Percentiles rank a stretch among this genome's conserved stretches.
phyloP scores from a whole-genome alignment of 352 stramenopile genomes.

The Phytopythium cucurbitacearum region DNA sequence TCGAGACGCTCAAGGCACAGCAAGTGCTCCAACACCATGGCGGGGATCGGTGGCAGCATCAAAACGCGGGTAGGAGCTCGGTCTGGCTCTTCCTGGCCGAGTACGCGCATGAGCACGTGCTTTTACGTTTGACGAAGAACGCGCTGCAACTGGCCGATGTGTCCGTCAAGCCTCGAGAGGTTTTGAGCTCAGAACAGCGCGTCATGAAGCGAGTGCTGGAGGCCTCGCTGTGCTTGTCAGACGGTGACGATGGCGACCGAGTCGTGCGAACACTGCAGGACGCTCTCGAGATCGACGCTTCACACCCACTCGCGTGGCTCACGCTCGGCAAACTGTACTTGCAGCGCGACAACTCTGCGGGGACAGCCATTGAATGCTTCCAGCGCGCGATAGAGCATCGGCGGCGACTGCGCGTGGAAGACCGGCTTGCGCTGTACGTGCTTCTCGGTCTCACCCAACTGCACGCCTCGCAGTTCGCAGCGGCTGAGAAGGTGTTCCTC shows the following conservation, averaged over 20 bases:
- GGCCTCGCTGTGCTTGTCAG: constrained; percentile 31
- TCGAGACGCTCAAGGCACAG: constrained; percentile 65
- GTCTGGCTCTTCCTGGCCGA: constrained; percentile 63
- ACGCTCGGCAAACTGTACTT: constrained; percentile 45
- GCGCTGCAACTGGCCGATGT: constrained; percentile 35
- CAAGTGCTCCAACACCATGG: constrained; percentile 19
- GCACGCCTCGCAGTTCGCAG: constrained; percentile 55
- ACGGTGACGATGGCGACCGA: constrained; percentile 13
- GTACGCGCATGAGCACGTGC: constrained; percentile 34
- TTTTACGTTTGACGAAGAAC: constrained; percentile 27
- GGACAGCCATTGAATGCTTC: constrained; percentile 45
- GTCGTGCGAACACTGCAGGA: constrained; percentile 41
- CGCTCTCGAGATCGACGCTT: constrained; percentile 52
- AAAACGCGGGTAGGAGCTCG: constrained; percentile 23
- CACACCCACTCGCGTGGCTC: constrained; percentile 52
- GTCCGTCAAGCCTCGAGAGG: constrained; percentile 26
- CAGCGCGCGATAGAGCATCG: constrained; percentile 36
- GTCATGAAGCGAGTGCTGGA: constrained; percentile 44
- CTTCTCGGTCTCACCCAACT: constrained; percentile 59
- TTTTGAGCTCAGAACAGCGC: constrained; percentile 38
- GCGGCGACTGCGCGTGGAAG: constrained; percentile 15
- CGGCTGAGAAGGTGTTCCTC: constrained; percentile 53
- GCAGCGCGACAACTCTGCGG: constrained; percentile 31
- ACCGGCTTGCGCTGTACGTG: constrained; percentile 44
- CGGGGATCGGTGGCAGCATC: constrained; percentile 8